A percentile compares a stretch with the other conserved stretches of the same genome.
These are phyloP conservation scores for Hyphopichia burtonii DNA, from an alignment of 1,139 yeast species.

Conservation along the genomic window DNA sequence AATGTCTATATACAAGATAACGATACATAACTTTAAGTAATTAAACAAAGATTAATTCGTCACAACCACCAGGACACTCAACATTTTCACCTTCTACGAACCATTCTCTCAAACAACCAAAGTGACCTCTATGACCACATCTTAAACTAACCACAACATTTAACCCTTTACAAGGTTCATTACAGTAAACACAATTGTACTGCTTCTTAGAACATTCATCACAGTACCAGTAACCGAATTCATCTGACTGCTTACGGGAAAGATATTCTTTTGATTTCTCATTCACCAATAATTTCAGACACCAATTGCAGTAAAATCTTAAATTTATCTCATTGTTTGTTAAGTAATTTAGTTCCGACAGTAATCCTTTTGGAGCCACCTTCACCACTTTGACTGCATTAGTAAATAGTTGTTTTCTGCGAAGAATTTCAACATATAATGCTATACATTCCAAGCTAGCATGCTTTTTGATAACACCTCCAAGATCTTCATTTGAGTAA, in stretches of 20 bases:
- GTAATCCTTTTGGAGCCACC: conserved; percentile 34
- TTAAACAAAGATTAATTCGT: conserved; percentile 8
- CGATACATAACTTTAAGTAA: background rate
- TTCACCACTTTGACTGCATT: conserved; percentile 60
- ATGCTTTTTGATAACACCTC: conserved; percentile 17
- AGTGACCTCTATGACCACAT: conserved; percentile 91
- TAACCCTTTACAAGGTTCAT: conserved; percentile 74
- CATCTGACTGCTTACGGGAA: conserved; percentile 32
- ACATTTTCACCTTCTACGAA: conserved; percentile 59
- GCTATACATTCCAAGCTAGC: conserved; percentile 55
- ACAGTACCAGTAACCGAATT: conserved; percentile 83
- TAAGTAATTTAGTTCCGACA: conserved; percentile 40
- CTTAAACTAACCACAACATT: conserved; percentile 59
- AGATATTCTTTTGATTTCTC: conserved; percentile 50
- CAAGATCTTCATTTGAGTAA: conserved; percentile 14
- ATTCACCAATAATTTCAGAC: conserved; percentile 63
- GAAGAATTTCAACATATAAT: conserved; percentile 57
- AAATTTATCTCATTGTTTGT: conserved; percentile 57
- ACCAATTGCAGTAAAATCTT: conserved; percentile 66
- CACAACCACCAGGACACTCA: conserved; percentile 84
- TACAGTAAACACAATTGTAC: conserved; percentile 77
- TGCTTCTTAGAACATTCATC: conserved; percentile 61
- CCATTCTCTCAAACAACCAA: conserved; percentile 79
- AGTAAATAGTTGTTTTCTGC: conserved; percentile 51
- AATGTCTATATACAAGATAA: background rate